Conservation (phyloP, 2,329 filamentous ascomycete species). For the Ophiostoma triangulosporum region DNA sequence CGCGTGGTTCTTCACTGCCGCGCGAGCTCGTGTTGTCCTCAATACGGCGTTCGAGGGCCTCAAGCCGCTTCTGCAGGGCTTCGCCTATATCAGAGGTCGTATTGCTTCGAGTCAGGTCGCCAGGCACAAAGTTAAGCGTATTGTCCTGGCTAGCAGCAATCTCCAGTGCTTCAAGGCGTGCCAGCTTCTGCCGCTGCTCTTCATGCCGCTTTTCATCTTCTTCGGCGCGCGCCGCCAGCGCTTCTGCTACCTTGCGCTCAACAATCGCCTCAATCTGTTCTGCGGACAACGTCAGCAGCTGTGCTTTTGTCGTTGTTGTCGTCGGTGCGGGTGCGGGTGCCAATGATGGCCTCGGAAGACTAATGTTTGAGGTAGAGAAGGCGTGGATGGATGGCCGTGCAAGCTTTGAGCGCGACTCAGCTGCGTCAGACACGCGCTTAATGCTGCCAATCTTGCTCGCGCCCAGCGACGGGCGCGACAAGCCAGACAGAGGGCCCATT, state of each 20-base stretch:
- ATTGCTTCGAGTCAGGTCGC: constrained; percentile 14
- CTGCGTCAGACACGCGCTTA: constrained; percentile 28
- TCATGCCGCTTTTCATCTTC: constrained; percentile 23
- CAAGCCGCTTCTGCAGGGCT: constrained; percentile 66
- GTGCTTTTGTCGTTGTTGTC: constrained; percentile 10
- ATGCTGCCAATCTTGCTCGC: constrained; percentile 11
- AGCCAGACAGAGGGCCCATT: constrained; percentile 9
- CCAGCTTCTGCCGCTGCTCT: constrained; percentile 21
- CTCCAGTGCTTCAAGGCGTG: constrained; percentile 18
- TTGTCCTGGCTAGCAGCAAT: constrained; percentile 1
- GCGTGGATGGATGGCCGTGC: constrained; percentile 20
- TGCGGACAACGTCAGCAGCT: constrained; percentile 34
- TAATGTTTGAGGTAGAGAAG: constrained; percentile 5
- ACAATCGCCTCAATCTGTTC: constrained; percentile 83
- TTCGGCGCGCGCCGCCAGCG: constrained; percentile 61
- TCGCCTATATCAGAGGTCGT: constrained; percentile 48
- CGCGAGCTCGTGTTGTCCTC: constrained; percentile 39
- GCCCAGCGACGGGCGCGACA: not conserved
- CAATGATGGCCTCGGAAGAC: not conserved
- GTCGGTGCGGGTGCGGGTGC: constrained; percentile 15
- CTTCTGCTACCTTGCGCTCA: constrained; percentile 81
- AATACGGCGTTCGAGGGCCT: constrained; percentile 76
- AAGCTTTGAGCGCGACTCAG: constrained; percentile 29
- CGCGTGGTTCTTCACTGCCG: constrained; percentile 50
- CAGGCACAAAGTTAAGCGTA: not conserved